A percentile compares a stretch with the other conserved stretches of the same genome.
These are phyloP conservation scores for Cardamine occulta DNA, from an alignment of 345 rosid species.

Conservation along the genomic window DNA sequence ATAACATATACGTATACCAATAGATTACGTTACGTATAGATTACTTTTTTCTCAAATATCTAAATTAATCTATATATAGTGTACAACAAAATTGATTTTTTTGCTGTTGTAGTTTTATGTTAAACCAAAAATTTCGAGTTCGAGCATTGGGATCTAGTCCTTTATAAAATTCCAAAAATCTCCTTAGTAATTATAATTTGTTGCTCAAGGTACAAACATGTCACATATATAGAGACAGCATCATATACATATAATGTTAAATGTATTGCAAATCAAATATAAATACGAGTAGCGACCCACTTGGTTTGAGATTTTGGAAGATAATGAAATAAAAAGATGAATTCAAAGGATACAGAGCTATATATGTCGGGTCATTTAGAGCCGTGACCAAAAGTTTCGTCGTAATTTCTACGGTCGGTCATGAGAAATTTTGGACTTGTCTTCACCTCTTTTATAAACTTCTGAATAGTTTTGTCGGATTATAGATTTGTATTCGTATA, in stretches of 20 bases:
- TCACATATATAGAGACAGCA: slow-evolving; percentile 39
- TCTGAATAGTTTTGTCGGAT: slow-evolving; percentile 38
- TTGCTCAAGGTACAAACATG: slow-evolving; percentile 42
- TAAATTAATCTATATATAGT: not conserved
- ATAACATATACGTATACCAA: not conserved
- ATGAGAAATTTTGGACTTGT: slow-evolving; percentile 34
- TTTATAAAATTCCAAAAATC: not conserved
- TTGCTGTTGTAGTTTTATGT: not conserved
- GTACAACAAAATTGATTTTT: not conserved
- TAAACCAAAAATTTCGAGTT: not conserved
- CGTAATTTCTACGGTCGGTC: slow-evolving; percentile 37
- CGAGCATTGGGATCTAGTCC: slow-evolving; percentile 33
- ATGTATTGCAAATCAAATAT: slow-evolving; percentile 17
- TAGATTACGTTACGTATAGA: not conserved
- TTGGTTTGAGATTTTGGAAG: slow-evolving; percentile 33
- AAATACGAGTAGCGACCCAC: slow-evolving; percentile 39
- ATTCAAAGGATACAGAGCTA: slow-evolving; percentile 31
- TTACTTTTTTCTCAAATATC: not conserved
- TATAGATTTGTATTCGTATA: slow-evolving; percentile 13
- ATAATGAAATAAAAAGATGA: slow-evolving; percentile 37
- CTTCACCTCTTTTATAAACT: slow-evolving; percentile 24
- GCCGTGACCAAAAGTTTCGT: slow-evolving; percentile 43
- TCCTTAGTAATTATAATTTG: slow-evolving; percentile 20
- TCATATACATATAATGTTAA: slow-evolving; percentile 1
- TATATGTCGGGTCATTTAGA: slow-evolving; percentile 51